Percentiles rank a stretch among this genome's conserved stretches.
Conservation (phyloP, 2,329 filamentous ascomycete genomes). For the Pseudogymnoascus sp. region DNA sequence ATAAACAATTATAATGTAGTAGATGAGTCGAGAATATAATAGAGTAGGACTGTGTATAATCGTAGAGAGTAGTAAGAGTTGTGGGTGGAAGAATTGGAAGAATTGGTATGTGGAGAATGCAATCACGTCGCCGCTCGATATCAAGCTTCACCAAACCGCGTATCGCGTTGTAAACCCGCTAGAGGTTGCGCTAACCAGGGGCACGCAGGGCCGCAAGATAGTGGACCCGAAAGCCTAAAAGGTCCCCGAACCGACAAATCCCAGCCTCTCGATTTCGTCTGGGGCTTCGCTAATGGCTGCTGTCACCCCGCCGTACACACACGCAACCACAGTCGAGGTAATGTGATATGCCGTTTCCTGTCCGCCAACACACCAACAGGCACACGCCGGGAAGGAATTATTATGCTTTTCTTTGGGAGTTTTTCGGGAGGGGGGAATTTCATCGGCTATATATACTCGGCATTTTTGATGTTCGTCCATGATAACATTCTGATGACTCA, state of each 20-base stretch:
- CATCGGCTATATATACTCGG: constrained; percentile 1
- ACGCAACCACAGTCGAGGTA: not conserved
- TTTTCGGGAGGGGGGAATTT: not conserved
- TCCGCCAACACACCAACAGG: not conserved
- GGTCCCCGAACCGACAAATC: not conserved
- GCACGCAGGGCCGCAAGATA: constrained; percentile 1
- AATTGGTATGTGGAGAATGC: not conserved
- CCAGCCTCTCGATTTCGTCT: not conserved
- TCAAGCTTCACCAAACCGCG: constrained; percentile 5
- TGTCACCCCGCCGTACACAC: not conserved
- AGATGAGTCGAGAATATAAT: constrained; percentile 1
- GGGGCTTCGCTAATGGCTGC: not conserved
- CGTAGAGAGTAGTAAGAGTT: not conserved
- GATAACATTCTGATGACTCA: not conserved
- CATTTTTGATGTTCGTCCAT: not conserved
- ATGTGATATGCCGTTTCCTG: not conserved
- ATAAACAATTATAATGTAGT: not conserved
- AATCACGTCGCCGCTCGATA: not conserved
- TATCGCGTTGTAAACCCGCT: constrained; percentile 9
- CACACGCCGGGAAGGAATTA: not conserved
- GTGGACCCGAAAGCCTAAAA: constrained; percentile 6
- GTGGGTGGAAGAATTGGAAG: constrained; percentile 2
- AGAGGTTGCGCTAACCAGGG: not conserved
- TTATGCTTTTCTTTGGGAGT: not conserved
- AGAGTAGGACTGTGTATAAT: not conserved